Evolutionary conservation across 148 eudicot genomes (phyloP).

Genomic region (Chenopodium quinoa): DNA sequence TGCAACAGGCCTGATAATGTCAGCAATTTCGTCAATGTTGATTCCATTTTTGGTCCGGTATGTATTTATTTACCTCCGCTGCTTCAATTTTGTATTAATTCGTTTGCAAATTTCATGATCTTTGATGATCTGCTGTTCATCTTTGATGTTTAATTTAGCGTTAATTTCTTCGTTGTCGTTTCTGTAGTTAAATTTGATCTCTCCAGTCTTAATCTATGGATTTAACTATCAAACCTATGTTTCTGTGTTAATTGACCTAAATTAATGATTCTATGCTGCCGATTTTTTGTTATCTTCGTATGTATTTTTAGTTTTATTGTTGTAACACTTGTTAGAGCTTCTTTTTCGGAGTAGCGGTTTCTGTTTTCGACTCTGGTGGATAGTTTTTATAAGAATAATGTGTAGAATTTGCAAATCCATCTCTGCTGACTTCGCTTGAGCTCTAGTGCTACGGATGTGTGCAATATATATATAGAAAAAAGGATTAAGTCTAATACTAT

Average conservation of each 20-base stretch:
- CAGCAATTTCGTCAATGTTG: constrained; percentile 70
- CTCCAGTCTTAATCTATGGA: neutral
- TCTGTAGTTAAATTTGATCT: neutral
- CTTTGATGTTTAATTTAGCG: neutral
- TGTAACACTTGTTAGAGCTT: too few relatives aligned
- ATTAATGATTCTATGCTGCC: neutral
- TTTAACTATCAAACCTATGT: neutral
- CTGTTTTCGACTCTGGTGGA: too few relatives aligned
- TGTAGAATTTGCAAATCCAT: neutral
- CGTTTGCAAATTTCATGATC: neutral
- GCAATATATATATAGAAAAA: neutral
- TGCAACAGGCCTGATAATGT: constrained; percentile 75
- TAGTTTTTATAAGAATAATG: neutral
- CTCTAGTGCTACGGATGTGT: neutral
- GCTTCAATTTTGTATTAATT: neutral
- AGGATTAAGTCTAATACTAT: neutral
- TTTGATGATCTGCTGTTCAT: neutral
- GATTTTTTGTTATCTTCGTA: neutral
- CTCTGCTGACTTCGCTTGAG: neutral
- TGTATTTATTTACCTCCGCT: constrained; percentile 18
- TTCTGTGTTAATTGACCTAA: constrained; percentile 4
- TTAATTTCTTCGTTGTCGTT: neutral
- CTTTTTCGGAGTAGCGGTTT: too few relatives aligned
- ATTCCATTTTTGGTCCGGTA: constrained; percentile 71
- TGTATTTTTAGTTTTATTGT: neutral